Conservation (phyloP, 2,329 filamentous ascomycete genomes). For the Colletotrichum lupini region DNA sequence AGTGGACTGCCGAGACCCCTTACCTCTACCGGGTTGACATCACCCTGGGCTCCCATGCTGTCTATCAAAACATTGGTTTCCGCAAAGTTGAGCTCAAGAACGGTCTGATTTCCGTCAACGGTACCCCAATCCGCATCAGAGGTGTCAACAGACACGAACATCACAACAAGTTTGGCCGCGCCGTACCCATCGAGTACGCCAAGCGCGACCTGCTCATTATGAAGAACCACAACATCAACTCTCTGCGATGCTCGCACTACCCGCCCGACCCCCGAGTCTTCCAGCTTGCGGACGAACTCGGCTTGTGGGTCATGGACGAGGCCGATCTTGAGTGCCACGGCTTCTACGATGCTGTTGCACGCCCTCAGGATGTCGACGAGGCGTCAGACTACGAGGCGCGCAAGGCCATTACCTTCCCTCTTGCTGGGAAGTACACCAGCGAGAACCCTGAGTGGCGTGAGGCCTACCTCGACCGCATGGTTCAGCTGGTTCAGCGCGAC, state of each 20-base stretch:
- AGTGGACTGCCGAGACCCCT: conserved; percentile 77
- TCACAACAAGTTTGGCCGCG: conserved; percentile 70
- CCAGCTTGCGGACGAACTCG: conserved; percentile 73
- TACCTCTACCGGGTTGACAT: conserved; percentile 68
- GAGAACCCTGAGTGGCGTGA: conserved; percentile 70
- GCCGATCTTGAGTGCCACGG: conserved; percentile 66
- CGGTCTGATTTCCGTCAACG: conserved; percentile 72
- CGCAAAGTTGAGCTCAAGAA: conserved; percentile 71
- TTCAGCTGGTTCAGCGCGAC: conserved; percentile 73
- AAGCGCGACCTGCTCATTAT: conserved; percentile 72
- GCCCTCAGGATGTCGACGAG: conserved; percentile 63
- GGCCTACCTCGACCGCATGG: conserved; percentile 75
- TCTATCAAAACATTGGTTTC: conserved; percentile 70
- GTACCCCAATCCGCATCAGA: conserved; percentile 67
- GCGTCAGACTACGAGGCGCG: conserved; percentile 69
- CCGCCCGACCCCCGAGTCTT: conserved; percentile 71
- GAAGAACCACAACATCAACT: conserved; percentile 79
- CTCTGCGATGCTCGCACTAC: conserved; percentile 76
- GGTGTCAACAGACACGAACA: conserved; percentile 79
- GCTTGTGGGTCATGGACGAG: conserved; percentile 69
- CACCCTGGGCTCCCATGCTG: conserved; percentile 51
- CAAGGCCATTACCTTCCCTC: conserved; percentile 64
- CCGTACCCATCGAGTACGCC: conserved; percentile 72
- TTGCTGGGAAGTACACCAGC: conserved; percentile 68
- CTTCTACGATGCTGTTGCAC: conserved; percentile 61